These are phyloP conservation scores for Darksidea phi DNA, from an alignment of 495 filamentous ascomycete species.

Conservation along the genomic window DNA sequence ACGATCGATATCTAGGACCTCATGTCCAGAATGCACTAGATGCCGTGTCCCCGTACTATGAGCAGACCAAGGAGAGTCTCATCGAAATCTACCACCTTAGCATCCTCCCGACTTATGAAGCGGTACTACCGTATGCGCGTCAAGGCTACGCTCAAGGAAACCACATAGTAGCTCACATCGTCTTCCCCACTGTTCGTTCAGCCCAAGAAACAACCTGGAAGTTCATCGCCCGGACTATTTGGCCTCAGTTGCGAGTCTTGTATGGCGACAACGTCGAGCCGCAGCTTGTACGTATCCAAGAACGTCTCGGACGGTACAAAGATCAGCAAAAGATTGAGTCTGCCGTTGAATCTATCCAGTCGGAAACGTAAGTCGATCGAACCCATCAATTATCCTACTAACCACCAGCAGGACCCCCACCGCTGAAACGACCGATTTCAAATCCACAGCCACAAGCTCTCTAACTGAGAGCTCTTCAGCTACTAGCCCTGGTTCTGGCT, in stretches of 20 bases:
- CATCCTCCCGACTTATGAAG: constrained; percentile 72
- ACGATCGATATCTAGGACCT: constrained; percentile 67
- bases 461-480: constrained; percentile 14
- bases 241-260: constrained; percentile 73
- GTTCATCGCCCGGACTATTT: constrained; percentile 72
- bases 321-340: constrained; percentile 63
- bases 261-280: constrained; percentile 93
- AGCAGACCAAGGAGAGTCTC: constrained; percentile 58
- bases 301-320: constrained; percentile 80
- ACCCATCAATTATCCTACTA: neutral
- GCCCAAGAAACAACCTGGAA: constrained; percentile 63
- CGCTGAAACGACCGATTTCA: constrained; percentile 2
- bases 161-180: constrained; percentile 65
- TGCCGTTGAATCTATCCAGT: constrained; percentile 57
- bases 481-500: constrained; percentile 22
- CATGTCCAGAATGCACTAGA: constrained; percentile 63
- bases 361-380: constrained; percentile 37
- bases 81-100: constrained; percentile 67
- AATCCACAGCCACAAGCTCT: constrained; percentile 9
- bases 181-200: constrained; percentile 68
- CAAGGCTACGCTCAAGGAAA: constrained; percentile 66
- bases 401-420: neutral
- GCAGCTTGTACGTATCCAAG: constrained; percentile 86
- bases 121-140: constrained; percentile 68
- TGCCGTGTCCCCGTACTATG: constrained; percentile 68